phyloP scores from a whole-genome alignment of 2,329 filamentous ascomycete genomes.

The Ambrosiella cleistominuta region DNA sequence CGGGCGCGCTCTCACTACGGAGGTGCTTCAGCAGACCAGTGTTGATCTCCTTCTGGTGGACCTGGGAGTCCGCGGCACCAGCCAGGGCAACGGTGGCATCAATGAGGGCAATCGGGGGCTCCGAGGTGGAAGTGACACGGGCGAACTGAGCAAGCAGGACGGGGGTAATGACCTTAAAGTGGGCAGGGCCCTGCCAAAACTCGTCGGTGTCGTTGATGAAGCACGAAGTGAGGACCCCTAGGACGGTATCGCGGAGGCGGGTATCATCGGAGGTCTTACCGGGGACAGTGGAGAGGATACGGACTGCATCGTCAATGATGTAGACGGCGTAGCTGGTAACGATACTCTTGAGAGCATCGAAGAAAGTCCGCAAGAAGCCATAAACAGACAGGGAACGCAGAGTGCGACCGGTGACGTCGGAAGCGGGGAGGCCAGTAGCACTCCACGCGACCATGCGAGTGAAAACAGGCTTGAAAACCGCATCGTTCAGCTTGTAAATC shows the following conservation, averaged over 20 bases:
- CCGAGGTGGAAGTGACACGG: constrained; percentile 15
- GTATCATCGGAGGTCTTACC: constrained; percentile 29
- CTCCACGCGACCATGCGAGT: constrained; percentile 72
- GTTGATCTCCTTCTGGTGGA: constrained; percentile 86
- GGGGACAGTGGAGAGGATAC: constrained; percentile 34
- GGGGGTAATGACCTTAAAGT: constrained; percentile 57
- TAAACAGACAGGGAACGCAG: constrained; percentile 61
- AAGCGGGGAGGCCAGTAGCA: constrained; percentile 37
- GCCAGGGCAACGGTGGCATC: constrained; percentile 68
- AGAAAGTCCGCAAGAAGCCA: constrained; percentile 63
- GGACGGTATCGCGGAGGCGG: constrained; percentile 49
- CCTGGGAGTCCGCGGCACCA: constrained; percentile 61
- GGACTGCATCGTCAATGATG: constrained; percentile 56
- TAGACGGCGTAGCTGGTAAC: constrained; percentile 86
- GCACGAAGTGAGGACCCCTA: constrained; percentile 54
- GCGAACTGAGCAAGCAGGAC: constrained; percentile 52
- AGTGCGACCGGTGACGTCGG: constrained; percentile 37
- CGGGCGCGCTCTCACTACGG: constrained; percentile 50
- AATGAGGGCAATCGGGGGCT: constrained; percentile 38
- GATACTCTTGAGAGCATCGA: constrained; percentile 75
- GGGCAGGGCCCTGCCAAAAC: constrained; percentile 86
- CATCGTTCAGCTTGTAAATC: constrained; percentile 93
- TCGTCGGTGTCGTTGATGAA: constrained; percentile 86
- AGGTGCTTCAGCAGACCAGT: constrained; percentile 58
- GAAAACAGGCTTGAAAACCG: constrained; percentile 83